Evolutionary conservation across 2,329 filamentous ascomycete species (phyloP), one percentile per base, ranked within the genome.

Genomic region (Verticillium longisporum): DNA sequence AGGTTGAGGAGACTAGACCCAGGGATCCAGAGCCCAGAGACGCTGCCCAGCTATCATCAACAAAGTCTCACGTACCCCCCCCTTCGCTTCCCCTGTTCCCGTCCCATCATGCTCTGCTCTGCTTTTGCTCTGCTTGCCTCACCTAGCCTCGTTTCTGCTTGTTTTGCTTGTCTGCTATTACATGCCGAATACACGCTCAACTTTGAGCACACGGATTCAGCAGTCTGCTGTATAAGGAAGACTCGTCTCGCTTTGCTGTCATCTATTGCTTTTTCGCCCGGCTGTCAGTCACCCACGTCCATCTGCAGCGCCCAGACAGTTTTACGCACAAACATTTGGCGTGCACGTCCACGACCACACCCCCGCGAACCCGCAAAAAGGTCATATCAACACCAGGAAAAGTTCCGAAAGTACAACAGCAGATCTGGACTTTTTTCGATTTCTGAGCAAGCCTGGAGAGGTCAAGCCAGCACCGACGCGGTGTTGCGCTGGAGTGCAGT

Each of bases 61-160:
- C 54, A 55, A 55, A 55, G 54, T 55, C 54, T 55, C 54, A 32
- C 26, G 54, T 18, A 55, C n/a, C 32, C 54, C 41, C 33, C 41
- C 34, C 56, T 57, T 57, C 32, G 33, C 60, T 55, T 37, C 10
- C 41, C 15, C 61, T 58, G 60, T 60, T 45, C 61, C 36, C 37
- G 59, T 53, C 54, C 54, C 13, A 11, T 50, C 45, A 18, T 61
- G 56, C 50, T 57, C 54, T 33, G 53, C 53, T 61, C 59, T n/a
- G n/a, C n/a, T n/a, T n/a, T n/a, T 57, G 62, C 55, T 60, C 50
- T 55, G 37, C 59, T 41, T 60, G 56, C 34, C 60, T 58, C 6
- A 7, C 55, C 54, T 55, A 21, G 15, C 21, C 41, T 57, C 41
- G 54, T 31, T 38, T n/a, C 34, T 54, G 31, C 32, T 56, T 56